Base-by-base conservation (phyloP, 148 eudicot genomes). In the Nyssa sinensis region DNA sequence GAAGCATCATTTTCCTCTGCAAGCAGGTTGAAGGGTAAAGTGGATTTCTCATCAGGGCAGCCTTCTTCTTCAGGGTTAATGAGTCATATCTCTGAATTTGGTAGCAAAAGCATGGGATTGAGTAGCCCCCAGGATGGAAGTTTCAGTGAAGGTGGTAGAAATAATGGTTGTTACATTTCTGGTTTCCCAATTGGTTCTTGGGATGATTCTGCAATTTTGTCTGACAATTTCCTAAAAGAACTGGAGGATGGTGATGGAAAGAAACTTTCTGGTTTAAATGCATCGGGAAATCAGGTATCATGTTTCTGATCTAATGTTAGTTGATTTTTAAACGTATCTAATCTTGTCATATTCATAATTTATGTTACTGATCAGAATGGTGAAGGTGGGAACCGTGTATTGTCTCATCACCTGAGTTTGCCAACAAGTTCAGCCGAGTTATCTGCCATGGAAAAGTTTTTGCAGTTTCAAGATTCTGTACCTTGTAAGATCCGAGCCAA, bases 401-500 rank as follows among this genome's bases (percentile, higher is more conserved):
- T 93, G 78, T 64, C 88, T 76, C 96, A 85, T 86, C 96, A 90
- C 76, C 63, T 89, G 69, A 93, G 98, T 72, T 81, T 93, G 79
- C 96, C 98, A 31, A 83, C 78, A 65, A 76, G 79, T 75, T 78
- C 85, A 41, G 70, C 81, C 17, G 90, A 87, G 51, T 37, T n/a
- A n/a, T n/a, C n/a, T n/a, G n/a, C n/a, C n/a, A n/a, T 88, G 86
- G 96, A 90, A 68, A 89, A 78, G 35, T 58, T 93, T 64, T 34
- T 90, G 70, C 79, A 86, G 33, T 85, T 81, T 41, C 86, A 83
- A 81, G 96, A 93, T 73, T 65, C 90, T 12, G 91, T 89, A 39
- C 96, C 93, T 59, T 85, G 88, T 57, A 91, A 88, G 74, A 71
- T 83, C 30, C 78, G 98, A 75, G 98, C 98, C 29, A 93, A 89